These are phyloP conservation scores for Jaltomata sinuosa DNA, from an alignment of 257 asterid species.

Conservation along the genomic window DNA sequence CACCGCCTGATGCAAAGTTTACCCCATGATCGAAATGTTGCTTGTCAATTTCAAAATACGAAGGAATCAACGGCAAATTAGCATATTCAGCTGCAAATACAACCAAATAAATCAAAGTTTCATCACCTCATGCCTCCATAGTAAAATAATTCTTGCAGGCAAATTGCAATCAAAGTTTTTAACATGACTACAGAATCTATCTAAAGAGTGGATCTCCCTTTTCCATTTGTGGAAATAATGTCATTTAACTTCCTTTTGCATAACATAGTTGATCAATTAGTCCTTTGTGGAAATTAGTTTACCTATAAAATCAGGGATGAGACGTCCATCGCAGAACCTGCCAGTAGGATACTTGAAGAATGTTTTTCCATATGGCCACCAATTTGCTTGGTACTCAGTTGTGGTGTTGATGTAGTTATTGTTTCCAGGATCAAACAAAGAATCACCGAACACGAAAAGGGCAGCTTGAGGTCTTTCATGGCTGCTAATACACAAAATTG, in stretches of 20 bases:
- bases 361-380: background rate
- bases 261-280: background rate
- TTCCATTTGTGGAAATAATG: background rate
- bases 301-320: background rate
- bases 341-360: slow-evolving; percentile 1
- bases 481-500: background rate
- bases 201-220: background rate
- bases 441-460: background rate
- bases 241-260: background rate
- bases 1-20: slow-evolving; percentile 1
- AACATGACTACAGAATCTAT: background rate
- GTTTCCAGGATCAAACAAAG: background rate
- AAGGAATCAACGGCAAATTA: background rate
- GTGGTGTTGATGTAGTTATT: background rate
- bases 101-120: background rate
- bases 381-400: background rate
- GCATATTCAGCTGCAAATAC: slow-evolving; percentile 1
- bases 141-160: background rate
- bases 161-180: background rate
- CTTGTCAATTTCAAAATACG: background rate
- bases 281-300: background rate
- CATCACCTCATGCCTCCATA: background rate
- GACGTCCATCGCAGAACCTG: background rate
- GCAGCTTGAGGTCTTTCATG: background rate
- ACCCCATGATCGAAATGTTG: background rate